Evolutionary conservation across 768 basidiomycete species (phyloP).

Genomic region (Pulveroboletus sp.): DNA sequence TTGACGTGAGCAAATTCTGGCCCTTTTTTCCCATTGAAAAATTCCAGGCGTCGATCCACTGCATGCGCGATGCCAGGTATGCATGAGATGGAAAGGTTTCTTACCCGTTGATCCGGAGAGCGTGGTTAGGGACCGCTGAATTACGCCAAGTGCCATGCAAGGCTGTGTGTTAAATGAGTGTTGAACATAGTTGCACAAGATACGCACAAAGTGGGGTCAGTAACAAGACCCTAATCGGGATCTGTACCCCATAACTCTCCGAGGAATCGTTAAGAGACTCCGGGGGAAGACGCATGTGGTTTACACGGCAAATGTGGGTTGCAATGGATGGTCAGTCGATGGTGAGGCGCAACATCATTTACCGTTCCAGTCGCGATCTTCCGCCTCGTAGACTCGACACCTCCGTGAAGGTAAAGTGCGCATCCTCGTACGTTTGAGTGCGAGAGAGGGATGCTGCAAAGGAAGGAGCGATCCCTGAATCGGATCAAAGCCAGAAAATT

Average conservation of each 20-base stretch:
- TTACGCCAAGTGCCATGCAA: conserved; percentile 6
- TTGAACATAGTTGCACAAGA: conserved; percentile 6
- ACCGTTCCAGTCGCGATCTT: conserved; percentile 12
- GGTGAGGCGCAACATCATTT: conserved; percentile 6
- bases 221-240: conserved; percentile 7
- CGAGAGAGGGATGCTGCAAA: conserved; percentile 8
- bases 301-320: conserved; percentile 9
- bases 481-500: conserved; percentile 24
- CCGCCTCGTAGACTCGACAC: conserved; percentile 10
- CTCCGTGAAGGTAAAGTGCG: conserved; percentile 6
- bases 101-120: conserved; percentile 7
- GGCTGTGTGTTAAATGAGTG: conserved; percentile 12
- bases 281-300: conserved; percentile 10
- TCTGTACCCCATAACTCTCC: conserved; percentile 23
- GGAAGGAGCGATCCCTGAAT: conserved; percentile 20
- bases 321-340: conserved; percentile 6
- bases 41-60: conserved; percentile 1
- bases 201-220: conserved; percentile 5
- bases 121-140: conserved; percentile 1
- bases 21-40: not conserved
- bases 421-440: conserved; percentile 7
- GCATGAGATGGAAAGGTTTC: conserved; percentile 6
- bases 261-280: conserved; percentile 1
- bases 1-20: not conserved
- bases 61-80: conserved; percentile 23